Base-by-base conservation (phyloP, 441 rosid species). In the Pelargonium citronellum region DNA sequence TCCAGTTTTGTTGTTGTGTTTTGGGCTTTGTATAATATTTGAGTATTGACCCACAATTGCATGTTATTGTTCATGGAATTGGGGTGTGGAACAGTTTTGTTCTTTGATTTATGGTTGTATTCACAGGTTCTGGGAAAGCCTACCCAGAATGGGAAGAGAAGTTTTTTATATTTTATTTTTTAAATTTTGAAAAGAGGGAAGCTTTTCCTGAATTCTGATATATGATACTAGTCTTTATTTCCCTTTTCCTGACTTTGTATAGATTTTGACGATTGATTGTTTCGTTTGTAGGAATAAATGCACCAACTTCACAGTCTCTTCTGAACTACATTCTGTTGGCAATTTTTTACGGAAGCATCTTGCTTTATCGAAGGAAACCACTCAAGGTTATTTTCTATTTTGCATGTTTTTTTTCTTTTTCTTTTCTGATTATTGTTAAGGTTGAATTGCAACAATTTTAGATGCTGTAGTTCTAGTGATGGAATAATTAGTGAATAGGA, bases 231-330 rank as follows among this genome's bases (percentile, higher is more conserved):
- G 37, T 3, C 5, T 30, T 30, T 30, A 30, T 15, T 53, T 1
- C 60, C 17, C 6, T 41, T 69, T 43, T 64, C 39, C 13, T 58
- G 62, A 16, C 55, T 34, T 58, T 12, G 49, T 37, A 61, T 44
- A 46, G 62, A 5, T 63, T 44, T 43, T 30, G 37, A 30, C 37
- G 7, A 67, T 7, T 69, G 7, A 60, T 68, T 69, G 43, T n/a
- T 53, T 67, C 7, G 79, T 30, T 66, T 30, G 27, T 74, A 93
- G 97, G 93, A 74, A 83, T 91, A 60, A 85, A 89, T 79, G 95
- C 87, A 4, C 98, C 97, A 11, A 86, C 91, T 69, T 87, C 95
- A 12, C 98, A 93, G 77, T 80, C 91, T 7, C 87, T 89, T 73
- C 78, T 89, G 41, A 84, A 87, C 81, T 87, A 91, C 74, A 79